Conservation (phyloP, 257 asterid genomes). For the Cruciata laevipes region DNA sequence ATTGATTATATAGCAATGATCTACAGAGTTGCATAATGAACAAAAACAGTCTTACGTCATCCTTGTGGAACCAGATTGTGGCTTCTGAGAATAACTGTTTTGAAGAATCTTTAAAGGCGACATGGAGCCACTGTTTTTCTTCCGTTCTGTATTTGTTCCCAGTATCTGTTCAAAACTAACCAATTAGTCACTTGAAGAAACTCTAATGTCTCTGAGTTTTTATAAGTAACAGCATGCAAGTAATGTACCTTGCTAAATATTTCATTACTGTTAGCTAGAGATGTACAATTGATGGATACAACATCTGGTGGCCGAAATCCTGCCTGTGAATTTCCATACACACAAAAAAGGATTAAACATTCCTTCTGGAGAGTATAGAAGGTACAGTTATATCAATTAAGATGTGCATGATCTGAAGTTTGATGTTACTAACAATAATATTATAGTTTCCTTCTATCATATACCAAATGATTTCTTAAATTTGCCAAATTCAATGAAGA, state of each 20-base stretch:
- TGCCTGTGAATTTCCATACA: slow-evolving; percentile 37
- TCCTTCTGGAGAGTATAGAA: neutral
- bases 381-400: neutral
- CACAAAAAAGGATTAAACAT: slow-evolving; percentile 8
- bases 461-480: slow-evolving; percentile 1
- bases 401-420: neutral
- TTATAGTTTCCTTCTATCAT: neutral
- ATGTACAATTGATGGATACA: slow-evolving; percentile 70
- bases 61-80: slow-evolving; percentile 34
- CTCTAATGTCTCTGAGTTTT: neutral
- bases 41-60: slow-evolving; percentile 59
- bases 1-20: neutral
- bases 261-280: slow-evolving; percentile 63
- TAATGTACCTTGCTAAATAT: slow-evolving; percentile 70
- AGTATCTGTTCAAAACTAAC: slow-evolving; percentile 41
- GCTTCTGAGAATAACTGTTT: slow-evolving; percentile 51
- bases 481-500: neutral
- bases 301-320: slow-evolving; percentile 55
- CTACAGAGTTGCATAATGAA: neutral
- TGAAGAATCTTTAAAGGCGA: slow-evolving; percentile 65
- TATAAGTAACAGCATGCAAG: neutral
- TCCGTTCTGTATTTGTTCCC: slow-evolving; percentile 32
- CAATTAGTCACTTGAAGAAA: slow-evolving; percentile 11
- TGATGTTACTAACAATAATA: neutral
- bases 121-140: slow-evolving; percentile 28